Conservation (phyloP, 495 filamentous ascomycete genomes). For the Aspergillus hancockii region DNA sequence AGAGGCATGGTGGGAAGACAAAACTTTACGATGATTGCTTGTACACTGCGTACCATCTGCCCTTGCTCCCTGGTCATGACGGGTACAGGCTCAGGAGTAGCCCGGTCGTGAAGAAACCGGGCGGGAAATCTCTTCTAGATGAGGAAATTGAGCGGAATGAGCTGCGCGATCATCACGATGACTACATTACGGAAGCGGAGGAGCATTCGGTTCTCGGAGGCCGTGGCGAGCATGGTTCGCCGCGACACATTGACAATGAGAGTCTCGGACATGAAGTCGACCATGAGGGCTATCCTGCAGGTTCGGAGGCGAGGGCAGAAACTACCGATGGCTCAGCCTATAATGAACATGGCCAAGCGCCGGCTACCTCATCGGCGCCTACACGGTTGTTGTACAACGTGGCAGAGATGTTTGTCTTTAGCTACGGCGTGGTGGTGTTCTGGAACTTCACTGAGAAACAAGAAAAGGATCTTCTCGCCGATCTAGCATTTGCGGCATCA, state of each 20-base stretch:
- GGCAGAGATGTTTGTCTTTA: conserved; percentile 97
- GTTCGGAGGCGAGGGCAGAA: neutral
- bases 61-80: conserved; percentile 78
- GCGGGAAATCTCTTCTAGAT: conserved; percentile 88
- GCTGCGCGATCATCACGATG: conserved; percentile 83
- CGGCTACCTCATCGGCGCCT: conserved; percentile 20
- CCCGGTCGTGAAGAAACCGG: conserved; percentile 86
- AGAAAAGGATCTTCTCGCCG: conserved; percentile 94
- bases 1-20: conserved; percentile 86
- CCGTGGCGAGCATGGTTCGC: conserved; percentile 25
- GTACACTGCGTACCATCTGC: conserved; percentile 92
- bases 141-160: conserved; percentile 97
- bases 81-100: conserved; percentile 87
- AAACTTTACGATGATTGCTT: conserved; percentile 99
- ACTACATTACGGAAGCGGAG: conserved; percentile 67
- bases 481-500: conserved; percentile 84
- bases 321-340: conserved; percentile 16
- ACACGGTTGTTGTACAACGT: conserved; percentile 68
- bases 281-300: neutral
- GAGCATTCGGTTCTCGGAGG: conserved; percentile 37
- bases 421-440: conserved; percentile 96
- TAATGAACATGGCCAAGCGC: conserved; percentile 11
- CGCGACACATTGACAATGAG: conserved; percentile 12
- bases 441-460: conserved; percentile 97
- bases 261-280: conserved; percentile 4